phyloP scores from a whole-genome alignment of 192 early-diverging fungal species.

The Gonapodya sp. region DNA sequence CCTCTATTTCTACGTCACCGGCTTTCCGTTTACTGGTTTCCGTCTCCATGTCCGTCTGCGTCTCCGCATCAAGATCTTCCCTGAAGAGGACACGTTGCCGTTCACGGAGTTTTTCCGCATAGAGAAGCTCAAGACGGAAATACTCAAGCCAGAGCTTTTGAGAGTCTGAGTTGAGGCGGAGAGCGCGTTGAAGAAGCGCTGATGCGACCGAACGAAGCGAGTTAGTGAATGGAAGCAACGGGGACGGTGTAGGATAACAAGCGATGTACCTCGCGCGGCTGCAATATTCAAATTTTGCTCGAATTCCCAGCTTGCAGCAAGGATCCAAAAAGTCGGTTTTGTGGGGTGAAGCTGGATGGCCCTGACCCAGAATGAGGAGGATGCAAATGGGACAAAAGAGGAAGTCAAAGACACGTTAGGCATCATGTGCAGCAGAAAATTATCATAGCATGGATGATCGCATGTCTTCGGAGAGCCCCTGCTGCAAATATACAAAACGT shows the following conservation, averaged over 20 bases:
- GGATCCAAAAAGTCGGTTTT: slow-evolving; percentile 76
- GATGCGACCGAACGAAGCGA: background rate
- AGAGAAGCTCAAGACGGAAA: slow-evolving; percentile 83
- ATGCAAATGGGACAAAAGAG: background rate
- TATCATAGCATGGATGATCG: too few species aligned
- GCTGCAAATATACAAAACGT: background rate
- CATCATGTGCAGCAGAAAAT: too few species aligned
- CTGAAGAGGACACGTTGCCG: slow-evolving; percentile 69
- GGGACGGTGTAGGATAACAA: background rate
- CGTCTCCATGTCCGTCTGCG: too few species aligned
- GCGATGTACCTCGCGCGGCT: slow-evolving; percentile 51
- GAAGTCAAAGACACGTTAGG: background rate
- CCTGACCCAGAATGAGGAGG: slow-evolving; percentile 18
- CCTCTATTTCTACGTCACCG: slow-evolving; percentile 32
- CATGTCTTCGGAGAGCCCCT: too few species aligned
- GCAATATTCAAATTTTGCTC: slow-evolving; percentile 71
- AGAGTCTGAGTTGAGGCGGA: slow-evolving; percentile 68
- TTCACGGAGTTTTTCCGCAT: slow-evolving; percentile 73
- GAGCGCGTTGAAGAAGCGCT: slow-evolving; percentile 73
- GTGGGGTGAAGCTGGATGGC: slow-evolving; percentile 81
- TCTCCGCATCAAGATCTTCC: slow-evolving; percentile 33
- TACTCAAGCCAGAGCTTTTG: slow-evolving; percentile 83
- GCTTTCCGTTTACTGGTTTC: too few species aligned
- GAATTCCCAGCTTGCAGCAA: slow-evolving; percentile 84
- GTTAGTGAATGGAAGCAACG: background rate